These are phyloP conservation scores for Dactylonectria estremocensis DNA, from an alignment of 2,329 filamentous ascomycete species.

Conservation along the genomic window DNA sequence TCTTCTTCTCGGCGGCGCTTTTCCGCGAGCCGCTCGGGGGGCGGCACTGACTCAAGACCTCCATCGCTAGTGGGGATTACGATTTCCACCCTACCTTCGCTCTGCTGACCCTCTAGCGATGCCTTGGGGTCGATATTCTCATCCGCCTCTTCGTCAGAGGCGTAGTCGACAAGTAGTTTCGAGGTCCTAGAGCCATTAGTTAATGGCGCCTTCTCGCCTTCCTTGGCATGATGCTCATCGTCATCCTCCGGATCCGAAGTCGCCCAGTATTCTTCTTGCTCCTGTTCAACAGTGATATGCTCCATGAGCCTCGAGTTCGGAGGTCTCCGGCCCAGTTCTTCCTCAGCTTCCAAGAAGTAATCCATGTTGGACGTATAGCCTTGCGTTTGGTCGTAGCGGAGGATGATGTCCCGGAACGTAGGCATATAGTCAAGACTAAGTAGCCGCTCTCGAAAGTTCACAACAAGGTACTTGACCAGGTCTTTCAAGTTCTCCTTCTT, in stretches of 20 bases:
- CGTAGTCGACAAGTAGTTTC: constrained; percentile 91
- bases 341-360: constrained; percentile 81
- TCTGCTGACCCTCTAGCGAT: constrained; percentile 41
- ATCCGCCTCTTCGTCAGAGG: constrained; percentile 86
- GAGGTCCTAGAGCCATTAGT: constrained; percentile 75
- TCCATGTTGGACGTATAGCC: constrained; percentile 77
- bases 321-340: constrained; percentile 64
- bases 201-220: constrained; percentile 53
- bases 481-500: constrained; percentile 86
- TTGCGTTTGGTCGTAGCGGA: constrained; percentile 84
- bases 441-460: constrained; percentile 85
- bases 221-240: constrained; percentile 60
- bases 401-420: constrained; percentile 83
- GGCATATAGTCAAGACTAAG: constrained; percentile 85
- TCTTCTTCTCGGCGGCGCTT: constrained; percentile 94
- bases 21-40: constrained; percentile 85
- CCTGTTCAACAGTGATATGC: constrained; percentile 80
- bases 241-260: constrained; percentile 90
- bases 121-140: constrained; percentile 71
- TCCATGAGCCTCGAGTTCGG: constrained; percentile 76
- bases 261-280: constrained; percentile 96
- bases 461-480: constrained; percentile 86
- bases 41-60: constrained; percentile 60
- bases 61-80: constrained; percentile 50
- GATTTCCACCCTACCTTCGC: constrained; percentile 53